Evolutionary conservation across 192 early-diverging fungal species (phyloP), one percentile per base, ranked within the genome.

Genomic region (Coemansia asiatica): DNA sequence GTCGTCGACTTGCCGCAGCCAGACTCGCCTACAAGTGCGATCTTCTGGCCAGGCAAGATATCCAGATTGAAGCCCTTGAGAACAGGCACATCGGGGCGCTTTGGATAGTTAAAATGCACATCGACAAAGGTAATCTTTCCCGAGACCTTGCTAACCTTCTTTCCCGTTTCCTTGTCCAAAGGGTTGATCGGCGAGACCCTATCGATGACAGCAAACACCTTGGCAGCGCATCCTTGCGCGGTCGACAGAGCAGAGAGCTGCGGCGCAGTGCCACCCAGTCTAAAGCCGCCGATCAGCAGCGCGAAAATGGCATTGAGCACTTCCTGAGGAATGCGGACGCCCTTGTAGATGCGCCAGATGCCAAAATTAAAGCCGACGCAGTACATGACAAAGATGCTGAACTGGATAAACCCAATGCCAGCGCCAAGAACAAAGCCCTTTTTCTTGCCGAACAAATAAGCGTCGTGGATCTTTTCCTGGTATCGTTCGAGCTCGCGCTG

Each of bases 1-100:
- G 87, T 91, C 7, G 94, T 97, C 22, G 88, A 90, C 74, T 95
- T 95, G 47, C 91, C 91, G 48, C 84, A 88, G 49, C 96, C 96
- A 25, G 91, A 92, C 55, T 82, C 83, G 55, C 95, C 95, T 10
- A 95, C 95, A 49, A 97, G 85, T 15, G 94, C 95, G n/a, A 94
- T 85, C 22, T 90, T 93, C 64, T 87, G 81, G 21, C 95, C 94
- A 18, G 90, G 81, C 53, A 80, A 68, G 62, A 95, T 87, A n/a
- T 79, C 86, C 26, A 97, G 74, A 61, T 69, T 85, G 63, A 96
- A 84, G 59, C 88, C 83, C 57, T 91, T 86, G 59, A 98, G 81
- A 46, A 98, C 87, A 1, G 81, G 79, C 1, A 96, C 89, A 63
- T 92, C 91, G 4, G 91, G 89, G 12, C 92, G 88, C 23, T 86